Conservation (phyloP, 768 basidiomycete genomes). For the Mycena leptocephala region DNA sequence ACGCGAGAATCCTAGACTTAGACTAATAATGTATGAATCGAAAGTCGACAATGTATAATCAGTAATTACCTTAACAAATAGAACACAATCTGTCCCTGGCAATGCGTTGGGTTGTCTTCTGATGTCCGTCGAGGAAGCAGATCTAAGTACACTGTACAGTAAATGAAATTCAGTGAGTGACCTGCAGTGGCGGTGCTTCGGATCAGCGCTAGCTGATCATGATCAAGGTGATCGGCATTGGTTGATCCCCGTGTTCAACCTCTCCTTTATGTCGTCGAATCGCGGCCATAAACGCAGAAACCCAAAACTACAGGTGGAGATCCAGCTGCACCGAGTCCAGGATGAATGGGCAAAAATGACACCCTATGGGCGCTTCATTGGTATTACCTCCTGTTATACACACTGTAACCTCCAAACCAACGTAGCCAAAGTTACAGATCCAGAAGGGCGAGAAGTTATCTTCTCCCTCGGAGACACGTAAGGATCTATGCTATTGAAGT, state of each 20-base stretch:
- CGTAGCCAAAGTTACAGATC: conserved; percentile 1
- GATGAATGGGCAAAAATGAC: conserved; percentile 22
- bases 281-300: not conserved
- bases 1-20: not conserved
- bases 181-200: no score
- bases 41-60: not conserved
- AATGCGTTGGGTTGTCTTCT: no score
- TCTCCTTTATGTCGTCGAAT: not conserved
- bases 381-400: not conserved
- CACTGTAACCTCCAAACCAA: not conserved
- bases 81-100: no score
- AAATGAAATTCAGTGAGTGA: no score
- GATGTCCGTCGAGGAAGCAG: no score
- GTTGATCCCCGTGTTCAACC: not conserved
- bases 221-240: no score
- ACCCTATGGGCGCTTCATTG: conserved; percentile 4
- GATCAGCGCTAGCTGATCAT: no score
- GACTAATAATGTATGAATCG: not conserved
- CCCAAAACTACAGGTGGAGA: not conserved
- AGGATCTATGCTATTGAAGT: not conserved
- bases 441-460: not conserved
- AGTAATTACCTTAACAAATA: no score
- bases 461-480: conserved; percentile 25
- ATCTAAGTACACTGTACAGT: no score
- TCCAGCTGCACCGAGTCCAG: not conserved